A percentile compares a stretch with the other conserved stretches of the same genome.
phyloP scores from a whole-genome alignment of 495 filamentous ascomycete genomes.

The Bryoglossum gracile region DNA sequence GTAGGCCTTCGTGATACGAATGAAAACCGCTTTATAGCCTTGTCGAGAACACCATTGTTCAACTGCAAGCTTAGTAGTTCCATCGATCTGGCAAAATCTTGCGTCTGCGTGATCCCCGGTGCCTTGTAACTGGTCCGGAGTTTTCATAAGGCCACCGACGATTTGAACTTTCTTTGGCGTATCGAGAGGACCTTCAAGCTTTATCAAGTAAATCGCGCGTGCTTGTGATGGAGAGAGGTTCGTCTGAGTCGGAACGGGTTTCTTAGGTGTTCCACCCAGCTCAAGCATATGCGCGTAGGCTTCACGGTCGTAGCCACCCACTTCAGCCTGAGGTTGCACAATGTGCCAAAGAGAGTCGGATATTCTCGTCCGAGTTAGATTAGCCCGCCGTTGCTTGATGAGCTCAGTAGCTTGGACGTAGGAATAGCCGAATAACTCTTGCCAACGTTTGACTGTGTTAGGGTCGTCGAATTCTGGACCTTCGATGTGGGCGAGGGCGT shows the following conservation, averaged over 20 bases:
- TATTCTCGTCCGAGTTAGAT: background rate
- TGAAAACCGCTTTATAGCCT: constrained; percentile 26
- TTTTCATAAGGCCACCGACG: constrained; percentile 7
- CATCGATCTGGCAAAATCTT: constrained; percentile 23
- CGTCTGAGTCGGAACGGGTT: too few relatives aligned
- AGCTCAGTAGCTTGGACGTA: constrained; percentile 12
- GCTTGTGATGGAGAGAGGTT: constrained; percentile 14
- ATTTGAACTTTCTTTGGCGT: constrained; percentile 15
- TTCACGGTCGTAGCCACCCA: too few relatives aligned
- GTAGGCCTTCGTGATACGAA: constrained; percentile 27
- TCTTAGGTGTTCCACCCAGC: too few relatives aligned
- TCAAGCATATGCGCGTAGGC: too few relatives aligned
- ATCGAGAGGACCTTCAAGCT: constrained; percentile 22
- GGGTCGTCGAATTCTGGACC: background rate
- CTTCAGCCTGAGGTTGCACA: too few relatives aligned
- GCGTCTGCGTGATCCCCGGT: constrained; percentile 10
- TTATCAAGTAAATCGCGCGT: constrained; percentile 24
- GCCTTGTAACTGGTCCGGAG: constrained; percentile 3
- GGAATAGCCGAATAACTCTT: constrained; percentile 12
- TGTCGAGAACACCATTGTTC: constrained; percentile 14
- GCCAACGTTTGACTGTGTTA: constrained; percentile 10
- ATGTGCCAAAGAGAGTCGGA: too few relatives aligned
- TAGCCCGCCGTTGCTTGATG: constrained; percentile 1
- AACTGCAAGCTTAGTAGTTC: constrained; percentile 14
- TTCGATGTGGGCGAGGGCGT: constrained; percentile 1